Evolutionary conservation across 768 basidiomycete genomes (phyloP), one percentile per base, ranked within the genome.

Genomic region (Psilocybe azurescens): DNA sequence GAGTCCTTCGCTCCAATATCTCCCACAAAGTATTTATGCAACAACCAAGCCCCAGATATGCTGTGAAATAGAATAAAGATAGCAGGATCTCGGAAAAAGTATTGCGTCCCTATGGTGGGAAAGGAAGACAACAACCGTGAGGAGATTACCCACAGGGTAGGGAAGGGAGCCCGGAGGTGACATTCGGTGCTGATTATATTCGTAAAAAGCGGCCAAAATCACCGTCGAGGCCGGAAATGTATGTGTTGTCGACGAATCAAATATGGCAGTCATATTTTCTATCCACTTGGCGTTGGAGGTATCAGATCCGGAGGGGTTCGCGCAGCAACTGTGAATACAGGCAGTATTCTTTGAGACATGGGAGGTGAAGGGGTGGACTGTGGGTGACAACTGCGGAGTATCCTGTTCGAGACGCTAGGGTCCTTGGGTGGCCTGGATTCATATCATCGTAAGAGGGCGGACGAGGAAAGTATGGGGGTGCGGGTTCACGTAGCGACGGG

Each of bases 381-480:
- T 63, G 44, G 6, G 65, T 68, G 24, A 54, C 54, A 28, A 68
- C 70, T 75, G 68, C 74, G 73, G 66, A 73, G 72, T 71, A 79
- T 76, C 36, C 36, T 59, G 58, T 24, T 33, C 55, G 56, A 51
- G 63, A 18, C 66, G 69, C 18, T 62, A 65, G 49, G 61, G 69
- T 20, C 53, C 28, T 24, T 24, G 24, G 20, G 16, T 56, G 61
- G 33, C 61, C 49, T 9, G 63, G 56, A 28, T 30, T 54, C 16
- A 53, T 33, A 3, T 61, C 52, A 16, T 69, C 65, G 57, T 86
- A 86, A 3, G 77, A 73, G 5, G 82, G 79, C 11, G 86, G 85
- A 18, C 78, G 78, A n/a, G 78, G 79, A 52, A 81, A 69, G 68
- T 86, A 86, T 1, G 83, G 83, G 47, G 86, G 85, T 1, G 83